These are phyloP conservation scores for Boletus vermiculosoides DNA, from an alignment of 768 basidiomycete genomes.

Conservation along the genomic window DNA sequence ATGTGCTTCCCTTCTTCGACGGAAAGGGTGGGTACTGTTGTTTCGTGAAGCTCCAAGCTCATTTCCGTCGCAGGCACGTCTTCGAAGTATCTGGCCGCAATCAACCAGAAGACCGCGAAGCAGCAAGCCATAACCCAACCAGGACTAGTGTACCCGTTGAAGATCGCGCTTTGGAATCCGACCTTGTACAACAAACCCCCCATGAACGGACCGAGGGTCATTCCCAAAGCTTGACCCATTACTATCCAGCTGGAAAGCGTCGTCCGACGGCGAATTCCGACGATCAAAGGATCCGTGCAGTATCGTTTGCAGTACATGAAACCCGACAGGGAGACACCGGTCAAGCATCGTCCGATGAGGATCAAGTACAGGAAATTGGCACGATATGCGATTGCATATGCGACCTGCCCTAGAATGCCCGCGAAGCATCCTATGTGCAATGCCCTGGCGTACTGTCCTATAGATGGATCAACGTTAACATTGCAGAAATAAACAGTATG, in stretches of 20 bases:
- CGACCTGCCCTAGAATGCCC: conserved; percentile 55
- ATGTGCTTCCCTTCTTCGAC: conserved; percentile 4
- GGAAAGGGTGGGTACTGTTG: background rate
- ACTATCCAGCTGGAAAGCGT: conserved; percentile 63
- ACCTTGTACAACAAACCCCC: conserved; percentile 62
- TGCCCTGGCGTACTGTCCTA: conserved; percentile 56
- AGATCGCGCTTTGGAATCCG: conserved; percentile 52
- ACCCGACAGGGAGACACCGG: conserved; percentile 56
- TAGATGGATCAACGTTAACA: background rate
- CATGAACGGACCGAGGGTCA: conserved; percentile 62
- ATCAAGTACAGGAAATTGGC: conserved; percentile 65
- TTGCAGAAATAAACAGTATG: background rate
- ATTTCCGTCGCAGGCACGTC: conserved; percentile 34
- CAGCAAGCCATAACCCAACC: conserved; percentile 60
- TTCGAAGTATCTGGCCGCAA: conserved; percentile 37
- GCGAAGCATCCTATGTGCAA: conserved; percentile 54
- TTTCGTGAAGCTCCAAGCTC: conserved; percentile 11
- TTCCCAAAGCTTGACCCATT: conserved; percentile 58
- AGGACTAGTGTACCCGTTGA: conserved; percentile 67
- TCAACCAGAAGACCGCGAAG: conserved; percentile 53
- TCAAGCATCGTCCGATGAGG: conserved; percentile 66
- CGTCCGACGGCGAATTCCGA: conserved; percentile 61
- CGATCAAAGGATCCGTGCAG: conserved; percentile 66
- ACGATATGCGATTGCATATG: conserved; percentile 61
- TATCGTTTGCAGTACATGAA: conserved; percentile 72